A percentile compares a stretch with the other conserved stretches of the same genome.
phyloP scores from a whole-genome alignment of 108 stramenopile species.

The Schizochytrium sp. region DNA sequence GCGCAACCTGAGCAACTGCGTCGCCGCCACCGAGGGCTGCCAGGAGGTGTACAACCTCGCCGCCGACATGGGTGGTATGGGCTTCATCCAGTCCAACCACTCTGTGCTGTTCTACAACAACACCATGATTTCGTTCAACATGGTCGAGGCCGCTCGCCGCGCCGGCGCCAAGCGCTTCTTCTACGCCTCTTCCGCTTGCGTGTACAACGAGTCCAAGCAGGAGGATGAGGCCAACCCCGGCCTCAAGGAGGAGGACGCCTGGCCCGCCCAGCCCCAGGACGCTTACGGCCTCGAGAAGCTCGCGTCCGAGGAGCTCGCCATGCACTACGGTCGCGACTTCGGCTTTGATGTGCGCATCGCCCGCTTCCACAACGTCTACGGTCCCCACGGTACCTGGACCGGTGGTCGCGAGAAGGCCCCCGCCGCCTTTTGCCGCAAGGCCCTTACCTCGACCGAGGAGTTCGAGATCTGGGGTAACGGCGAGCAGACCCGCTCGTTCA shows the following conservation, averaged over 20 bases:
- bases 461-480: conserved; percentile 92
- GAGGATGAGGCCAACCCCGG: conserved; percentile 91
- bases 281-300: conserved; percentile 98
- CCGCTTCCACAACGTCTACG: conserved; percentile 96
- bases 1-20: conserved; percentile 82
- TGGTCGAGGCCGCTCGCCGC: conserved; percentile 91
- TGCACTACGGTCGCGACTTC: conserved; percentile 93
- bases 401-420: conserved; percentile 98
- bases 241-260: conserved; percentile 84
- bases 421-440: conserved; percentile 97
- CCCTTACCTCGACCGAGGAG: conserved; percentile 70
- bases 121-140: conserved; percentile 95
- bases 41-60: conserved; percentile 94
- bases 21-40: conserved; percentile 83
- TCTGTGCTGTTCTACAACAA: conserved; percentile 93
- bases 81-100: conserved; percentile 94
- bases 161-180: conserved; percentile 78
- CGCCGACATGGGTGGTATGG: conserved; percentile 99
- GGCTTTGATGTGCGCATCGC: conserved; percentile 71
- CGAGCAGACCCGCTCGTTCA: conserved; percentile 94
- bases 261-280: conserved; percentile 99
- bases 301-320: conserved; percentile 96
- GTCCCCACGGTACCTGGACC: conserved; percentile 94
- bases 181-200: conserved; percentile 89
- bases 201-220: conserved; percentile 98